Percentiles rank a stretch among this genome's conserved stretches.
Conservation (phyloP, 768 basidiomycete genomes). For the Chalciporus chontae region DNA sequence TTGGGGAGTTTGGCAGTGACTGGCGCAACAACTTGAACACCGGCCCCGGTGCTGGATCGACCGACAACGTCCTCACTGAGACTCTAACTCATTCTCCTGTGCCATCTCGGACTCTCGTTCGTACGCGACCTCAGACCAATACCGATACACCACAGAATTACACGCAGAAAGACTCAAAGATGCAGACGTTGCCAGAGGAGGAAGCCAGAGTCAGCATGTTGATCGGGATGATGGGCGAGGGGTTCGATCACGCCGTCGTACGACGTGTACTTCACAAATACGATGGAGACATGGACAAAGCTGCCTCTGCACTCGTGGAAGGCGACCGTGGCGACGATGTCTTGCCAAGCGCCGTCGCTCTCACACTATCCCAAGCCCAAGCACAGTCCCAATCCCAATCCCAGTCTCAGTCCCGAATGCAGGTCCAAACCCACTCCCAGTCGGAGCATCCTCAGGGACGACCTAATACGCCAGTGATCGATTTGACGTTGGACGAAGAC, state of each 20-base stretch:
- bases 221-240: constrained; percentile 38
- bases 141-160: neutral
- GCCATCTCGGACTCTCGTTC: no score
- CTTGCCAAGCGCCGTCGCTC: neutral
- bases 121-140: neutral
- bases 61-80: no score
- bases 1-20: neutral
- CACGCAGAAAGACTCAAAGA: constrained; percentile 1
- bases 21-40: neutral
- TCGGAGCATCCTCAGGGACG: constrained; percentile 15
- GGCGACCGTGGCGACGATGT: constrained; percentile 44
- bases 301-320: constrained; percentile 50
- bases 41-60: no score
- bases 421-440: constrained; percentile 2
- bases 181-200: constrained; percentile 26
- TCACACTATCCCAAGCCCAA: neutral
- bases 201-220: constrained; percentile 33
- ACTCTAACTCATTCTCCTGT: no score
- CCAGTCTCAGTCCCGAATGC: neutral
- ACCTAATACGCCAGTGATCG: constrained; percentile 41
- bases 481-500: constrained; percentile 61
- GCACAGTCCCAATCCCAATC: no score
- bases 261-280: constrained; percentile 58
- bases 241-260: constrained; percentile 42
- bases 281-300: constrained; percentile 55